Evolutionary conservation across 768 basidiomycete genomes (phyloP), one percentile per base, ranked within the genome.

Genomic region (Amanita molliuscula): DNA sequence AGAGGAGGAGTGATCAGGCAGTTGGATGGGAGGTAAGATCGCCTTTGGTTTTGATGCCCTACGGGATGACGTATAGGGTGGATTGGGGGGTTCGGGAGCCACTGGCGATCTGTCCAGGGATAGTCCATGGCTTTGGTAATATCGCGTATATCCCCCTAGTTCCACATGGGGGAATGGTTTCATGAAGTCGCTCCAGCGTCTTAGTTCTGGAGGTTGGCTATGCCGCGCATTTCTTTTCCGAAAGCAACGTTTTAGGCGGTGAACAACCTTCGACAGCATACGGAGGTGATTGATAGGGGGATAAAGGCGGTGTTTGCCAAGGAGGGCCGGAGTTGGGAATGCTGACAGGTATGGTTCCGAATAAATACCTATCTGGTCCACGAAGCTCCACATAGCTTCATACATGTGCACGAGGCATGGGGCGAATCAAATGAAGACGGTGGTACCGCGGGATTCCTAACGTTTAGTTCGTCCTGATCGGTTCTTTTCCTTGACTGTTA

Each of bases 141-240:
- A 74, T 52, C 59, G 61, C 20, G 55, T 65, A 57, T 74, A 74
- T n/a, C 70, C 71, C 15, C 72, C 72, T 20, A 60, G 56, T 2
- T 65, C 60, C 26, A 74, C 67, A 4, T 59, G 59, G 6, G 71
- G 71, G 52, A 74, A 72, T 0, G 71, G 70, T 18, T 59, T 62
- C 29, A 56, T 56, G 51, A 71, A 67, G 33, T 62, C 63, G 48
- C 64, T 63, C 59, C 66, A 67, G 48, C 66, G 65, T 8, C 59
- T 50, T 6, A 71, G 61, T 31, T 67, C 66, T 15, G 71, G 71
- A 6, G 71, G 67, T 16, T 61, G 54, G n/a, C 54, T 50, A 23
- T 52, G 45, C 13, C 44, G 52, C 28, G 57, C 45, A 11, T 55
- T 51, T 45, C 49, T 50, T 20, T 58, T 53, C 35, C 61, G 57